Evolutionary conservation across 768 basidiomycete genomes (phyloP), one percentile per base, ranked within the genome.

Genomic region (Bullera alba): DNA sequence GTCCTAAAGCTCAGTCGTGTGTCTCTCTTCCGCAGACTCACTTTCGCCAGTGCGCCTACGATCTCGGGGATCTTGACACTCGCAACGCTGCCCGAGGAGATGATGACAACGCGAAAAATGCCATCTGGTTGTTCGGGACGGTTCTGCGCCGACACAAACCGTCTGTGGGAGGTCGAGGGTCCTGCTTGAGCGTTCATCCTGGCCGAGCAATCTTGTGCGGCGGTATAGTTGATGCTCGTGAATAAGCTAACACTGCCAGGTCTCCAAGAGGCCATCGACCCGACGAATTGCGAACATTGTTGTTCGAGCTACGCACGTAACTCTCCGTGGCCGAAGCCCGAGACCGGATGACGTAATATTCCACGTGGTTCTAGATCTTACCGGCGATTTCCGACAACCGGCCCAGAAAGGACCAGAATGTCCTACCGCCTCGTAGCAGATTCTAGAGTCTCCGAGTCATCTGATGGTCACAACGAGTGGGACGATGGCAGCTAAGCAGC

Each of bases 51-150:
- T 56, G 84, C 85, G 25, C 77, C 71, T 17, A 88, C 87, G 51
- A 99, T 95, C 46, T 95, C 78, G 3, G 92, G 90, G 1, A 83
- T 83, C 65, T 96, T 97, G 67, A 97, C 81, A 45, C 89, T 89
- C 0, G 93, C 92, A 7, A 99, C 93, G 64, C 87, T 91, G n/a
- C 93, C 92, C 0, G 89, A 87, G 0, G 86, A 83, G 53, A 96
- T 82, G 32, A 97, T 77, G 3, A 96, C 73, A 37, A 95, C 81
- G 25, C 65, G 50, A 34, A 59, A 67, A n/a, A 53, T 46, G 14
- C 65, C 65, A 57, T 67, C 62, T 5, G 44, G 43, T 28, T 22
- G 16, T 17, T 36, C 30, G 7, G 65, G 65, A 27, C 50, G 23
- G 46, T 64, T 34, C 16, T 64, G 48, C 5, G 62, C 54, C 4